Evolutionary conservation across 805 yeast species (phyloP), one percentile per base, ranked within the genome.

Genomic region (Nakazawaea siamensis): DNA sequence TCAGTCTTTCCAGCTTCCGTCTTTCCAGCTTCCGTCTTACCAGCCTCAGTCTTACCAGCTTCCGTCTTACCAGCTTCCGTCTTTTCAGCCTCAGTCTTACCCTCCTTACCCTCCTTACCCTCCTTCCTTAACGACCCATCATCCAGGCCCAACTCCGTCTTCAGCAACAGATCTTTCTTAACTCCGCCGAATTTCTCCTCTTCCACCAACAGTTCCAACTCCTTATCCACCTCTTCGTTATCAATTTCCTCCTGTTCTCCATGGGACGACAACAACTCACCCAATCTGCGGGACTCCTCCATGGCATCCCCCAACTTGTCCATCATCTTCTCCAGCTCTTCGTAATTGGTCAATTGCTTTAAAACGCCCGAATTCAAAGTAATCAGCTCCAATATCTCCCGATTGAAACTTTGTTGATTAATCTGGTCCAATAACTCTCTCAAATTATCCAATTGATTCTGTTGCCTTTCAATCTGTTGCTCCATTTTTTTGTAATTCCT

Each of bases 1-100:
- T 34, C 38, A 11, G 38, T 35, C 19, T 29, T 35, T n/a, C 34
- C 38, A 24, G 26, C 26, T 16, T 36, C 35, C 5, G 39, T 36
- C 18, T 36, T 29, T 4, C 33, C 38, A 13, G 21, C 26, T 25
- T 34, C 33, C 5, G 38, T 34, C 17, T 35, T 35, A 18, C 38
- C 34, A 14, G 27, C 18, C 19, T 34, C 37, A 23, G 33, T 28
- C 18, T 34, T 34, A 4, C 37, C 37, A 14, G 16, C 24, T 29
- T 34, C 37, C 16, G 37, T 35, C 24, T 35, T 35, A 14, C 38
- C 38, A 13, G 14, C 29, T 11, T 35, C 38, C n/a, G 34, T 35
- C 16, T 35, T 29, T 8, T 30, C 38, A 24, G 15, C 29, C 18
- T 35, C 34, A 14, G 37, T 34, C 16, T 34, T 34, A 29, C 37